Base-by-base conservation (phyloP, 345 rosid species). In the Linum tenue region DNA sequence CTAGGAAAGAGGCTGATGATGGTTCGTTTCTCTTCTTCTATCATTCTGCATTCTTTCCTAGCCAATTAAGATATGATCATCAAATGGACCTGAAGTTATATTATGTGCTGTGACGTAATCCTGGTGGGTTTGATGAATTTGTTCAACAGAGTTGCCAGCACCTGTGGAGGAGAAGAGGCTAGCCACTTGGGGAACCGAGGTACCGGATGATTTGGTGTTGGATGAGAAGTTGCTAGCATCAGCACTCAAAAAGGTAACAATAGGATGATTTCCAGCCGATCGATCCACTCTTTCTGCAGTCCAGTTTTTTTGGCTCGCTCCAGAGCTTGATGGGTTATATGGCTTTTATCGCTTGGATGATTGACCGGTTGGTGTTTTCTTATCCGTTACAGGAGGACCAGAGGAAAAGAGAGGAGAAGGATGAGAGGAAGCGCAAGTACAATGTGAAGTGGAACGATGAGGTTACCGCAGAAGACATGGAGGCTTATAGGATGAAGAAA, bases 111-210 rank as follows among this genome's bases (percentile, higher is more conserved):
- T 62, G 48, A 53, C 1, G 14, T 4, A 10, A 16, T 14, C 50
- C 4, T 40, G 31, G 2, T n/a, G 17, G 5, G 11, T 35, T 60
- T 15, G 59, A 51, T 59, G 7, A 5, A n/a, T 22, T 2, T 64
- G 66, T 22, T 22, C 35, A 22, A 37, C 81, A 83, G 85, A 79
- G 39, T 12, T 43, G 12, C 60, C 77, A 37, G 79, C 69, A 58
- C 82, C 79, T 38, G 75, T 63, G 51, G 94, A 85, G 75, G 86
- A 81, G 80, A 89, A 81, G 73, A 81, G 69, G 76, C 79, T 75
- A 48, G 96, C 89, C 10, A 70, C 89, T 0, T 90, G 97, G 97
- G 97, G 97, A 71, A 84, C 85, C 7, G 94, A 90, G 72, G 70
- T 80, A 12, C 80, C 88, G 1, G 80, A 90, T 57, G 86, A 81